Conservation (phyloP, 2,329 filamentous ascomycete genomes). For the Mollisia scopiformis region DNA sequence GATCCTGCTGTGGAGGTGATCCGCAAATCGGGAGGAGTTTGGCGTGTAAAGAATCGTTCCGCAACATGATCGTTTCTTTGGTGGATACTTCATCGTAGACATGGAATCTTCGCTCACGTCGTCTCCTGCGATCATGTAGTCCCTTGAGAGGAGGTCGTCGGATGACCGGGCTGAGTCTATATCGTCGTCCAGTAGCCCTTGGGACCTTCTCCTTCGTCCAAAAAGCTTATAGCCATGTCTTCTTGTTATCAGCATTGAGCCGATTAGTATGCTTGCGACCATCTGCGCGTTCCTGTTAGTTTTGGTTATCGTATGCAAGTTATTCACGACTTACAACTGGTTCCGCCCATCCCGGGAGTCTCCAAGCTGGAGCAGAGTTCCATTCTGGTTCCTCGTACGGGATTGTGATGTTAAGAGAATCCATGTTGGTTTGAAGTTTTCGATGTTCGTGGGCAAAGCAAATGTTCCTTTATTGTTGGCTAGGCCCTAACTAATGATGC, state of each 20-base stretch:
- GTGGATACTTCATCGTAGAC: conserved; percentile 38
- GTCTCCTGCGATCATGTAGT: conserved; percentile 29
- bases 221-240: conserved; percentile 32
- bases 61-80: conserved; percentile 54
- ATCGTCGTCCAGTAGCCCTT: conserved; percentile 31
- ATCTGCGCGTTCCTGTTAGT: conserved; percentile 30
- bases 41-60: conserved; percentile 55
- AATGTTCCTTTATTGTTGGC: background rate
- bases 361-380: conserved; percentile 37
- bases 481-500: background rate
- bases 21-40: conserved; percentile 63
- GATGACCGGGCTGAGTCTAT: conserved; percentile 34
- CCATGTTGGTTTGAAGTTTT: background rate
- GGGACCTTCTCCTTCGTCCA: conserved; percentile 11
- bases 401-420: conserved; percentile 25
- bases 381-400: conserved; percentile 35
- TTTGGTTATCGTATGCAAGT: background rate
- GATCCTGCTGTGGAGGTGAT: conserved; percentile 62
- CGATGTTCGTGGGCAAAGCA: background rate
- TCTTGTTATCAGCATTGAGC: conserved; percentile 36
- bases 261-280: conserved; percentile 37
- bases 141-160: conserved; percentile 32
- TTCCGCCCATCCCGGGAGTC: conserved; percentile 37
- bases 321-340: conserved; percentile 31
- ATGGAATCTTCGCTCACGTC: conserved; percentile 27